Percentiles rank a stretch among this genome's conserved stretches.
Conservation (phyloP, 164 flowering plant species). For the Buxus sempervirens region DNA sequence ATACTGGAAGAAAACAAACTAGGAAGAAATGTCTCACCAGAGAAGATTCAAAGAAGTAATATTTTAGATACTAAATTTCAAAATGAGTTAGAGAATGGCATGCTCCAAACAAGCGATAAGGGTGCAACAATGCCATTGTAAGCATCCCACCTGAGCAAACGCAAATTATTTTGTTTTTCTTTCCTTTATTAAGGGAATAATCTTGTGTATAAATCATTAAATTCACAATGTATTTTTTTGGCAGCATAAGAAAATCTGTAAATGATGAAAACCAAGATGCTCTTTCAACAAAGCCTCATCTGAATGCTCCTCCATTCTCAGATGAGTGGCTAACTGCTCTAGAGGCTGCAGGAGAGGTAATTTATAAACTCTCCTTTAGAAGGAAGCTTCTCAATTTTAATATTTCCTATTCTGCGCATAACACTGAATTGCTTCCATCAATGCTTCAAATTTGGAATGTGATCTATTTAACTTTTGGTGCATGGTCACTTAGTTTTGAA, state of each 20-base stretch:
- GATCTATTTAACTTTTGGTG: too few species aligned
- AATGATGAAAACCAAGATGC: slow-evolving; percentile 25
- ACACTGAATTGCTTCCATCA: background rate
- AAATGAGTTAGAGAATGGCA: slow-evolving; percentile 11
- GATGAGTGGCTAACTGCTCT: slow-evolving; percentile 96
- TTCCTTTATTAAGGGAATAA: background rate
- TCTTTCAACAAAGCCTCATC: slow-evolving; percentile 32
- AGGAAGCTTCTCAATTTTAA: too few species aligned
- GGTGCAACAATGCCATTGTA: slow-evolving; percentile 21
- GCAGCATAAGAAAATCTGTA: slow-evolving; percentile 35
- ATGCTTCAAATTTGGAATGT: too few species aligned
- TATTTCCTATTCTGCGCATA: background rate
- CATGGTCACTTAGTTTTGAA: too few species aligned
- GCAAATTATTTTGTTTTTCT: background rate
- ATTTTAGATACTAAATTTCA: slow-evolving; percentile 14
- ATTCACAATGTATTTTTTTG: slow-evolving; percentile 15
- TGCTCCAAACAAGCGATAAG: slow-evolving; percentile 7
- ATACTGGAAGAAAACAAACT: background rate
- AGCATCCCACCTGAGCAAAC: slow-evolving; percentile 13
- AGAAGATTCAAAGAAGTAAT: slow-evolving; percentile 11
- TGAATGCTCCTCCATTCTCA: slow-evolving; percentile 76
- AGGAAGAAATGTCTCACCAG: background rate
- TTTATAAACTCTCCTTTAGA: background rate
- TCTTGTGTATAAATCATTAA: background rate
- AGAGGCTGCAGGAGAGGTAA: slow-evolving; percentile 98